These are phyloP conservation scores for Saccharomycopsis fermentans DNA, from an alignment of 805 yeast genomes.

Conservation along the genomic window DNA sequence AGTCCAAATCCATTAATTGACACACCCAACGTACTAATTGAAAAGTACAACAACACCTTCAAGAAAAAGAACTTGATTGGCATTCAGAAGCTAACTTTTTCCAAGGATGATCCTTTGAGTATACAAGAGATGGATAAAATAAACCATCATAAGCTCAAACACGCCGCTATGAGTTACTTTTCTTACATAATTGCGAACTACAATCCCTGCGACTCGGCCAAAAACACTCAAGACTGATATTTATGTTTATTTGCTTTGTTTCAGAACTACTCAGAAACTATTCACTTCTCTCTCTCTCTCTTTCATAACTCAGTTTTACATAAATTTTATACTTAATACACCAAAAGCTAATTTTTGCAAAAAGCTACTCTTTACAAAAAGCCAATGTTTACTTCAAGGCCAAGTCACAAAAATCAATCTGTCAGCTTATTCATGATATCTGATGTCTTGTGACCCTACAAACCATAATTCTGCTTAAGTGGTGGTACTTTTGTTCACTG, in stretches of 20 bases:
- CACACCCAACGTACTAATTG: constrained; percentile 1
- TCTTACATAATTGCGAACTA: not conserved
- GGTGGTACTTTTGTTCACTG: too few relatives aligned
- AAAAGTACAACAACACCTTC: not conserved
- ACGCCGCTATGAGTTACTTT: constrained; percentile 2
- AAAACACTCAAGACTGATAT: not conserved
- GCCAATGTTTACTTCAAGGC: too few relatives aligned
- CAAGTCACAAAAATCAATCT: too few relatives aligned
- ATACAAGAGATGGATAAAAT: constrained; percentile 2
- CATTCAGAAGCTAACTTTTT: not conserved
- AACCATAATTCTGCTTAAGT: too few relatives aligned
- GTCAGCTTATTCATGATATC: too few relatives aligned
- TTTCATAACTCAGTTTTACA: too few relatives aligned
- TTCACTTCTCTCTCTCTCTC: too few relatives aligned
- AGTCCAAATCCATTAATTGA: constrained; percentile 3
- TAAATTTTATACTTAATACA: too few relatives aligned
- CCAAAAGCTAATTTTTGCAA: too few relatives aligned
- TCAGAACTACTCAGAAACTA: too few relatives aligned
- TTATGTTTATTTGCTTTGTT: not conserved
- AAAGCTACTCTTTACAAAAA: too few relatives aligned
- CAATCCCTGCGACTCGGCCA: not conserved
- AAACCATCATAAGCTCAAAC: constrained; percentile 4
- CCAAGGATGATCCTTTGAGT: constrained; percentile 1
- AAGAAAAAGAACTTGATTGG: constrained; percentile 1
- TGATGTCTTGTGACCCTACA: too few relatives aligned